A percentile compares a stretch with the other conserved stretches of the same genome.
phyloP scores from a whole-genome alignment of 148 eudicot species.

The Cornus controversa region DNA sequence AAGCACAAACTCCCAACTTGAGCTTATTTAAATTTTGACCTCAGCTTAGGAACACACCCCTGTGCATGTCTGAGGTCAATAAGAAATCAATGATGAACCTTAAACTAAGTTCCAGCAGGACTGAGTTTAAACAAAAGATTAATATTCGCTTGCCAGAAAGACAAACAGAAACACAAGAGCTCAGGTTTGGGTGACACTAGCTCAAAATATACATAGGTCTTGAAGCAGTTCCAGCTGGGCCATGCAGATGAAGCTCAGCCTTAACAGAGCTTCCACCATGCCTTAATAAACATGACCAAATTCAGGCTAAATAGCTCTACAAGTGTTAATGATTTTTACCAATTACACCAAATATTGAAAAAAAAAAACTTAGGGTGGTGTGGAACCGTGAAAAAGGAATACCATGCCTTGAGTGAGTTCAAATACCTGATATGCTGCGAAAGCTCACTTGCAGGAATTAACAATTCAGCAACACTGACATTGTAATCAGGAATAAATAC shows the following conservation, averaged over 20 bases:
- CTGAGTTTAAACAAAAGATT: neutral
- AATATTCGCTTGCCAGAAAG: neutral
- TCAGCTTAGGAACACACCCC: neutral
- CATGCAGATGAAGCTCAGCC: neutral
- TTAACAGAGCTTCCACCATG: neutral
- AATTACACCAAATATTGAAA: too few species aligned
- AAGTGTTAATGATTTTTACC: neutral
- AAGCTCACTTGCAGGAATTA: constrained; percentile 94
- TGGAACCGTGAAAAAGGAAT: neutral
- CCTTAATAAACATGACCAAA: neutral
- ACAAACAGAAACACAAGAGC: neutral
- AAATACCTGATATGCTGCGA: constrained; percentile 94
- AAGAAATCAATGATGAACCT: constrained; percentile 1
- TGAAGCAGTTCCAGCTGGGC: neutral
- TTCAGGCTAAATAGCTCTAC: neutral
- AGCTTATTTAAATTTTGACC: neutral
- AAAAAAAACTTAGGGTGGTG: neutral
- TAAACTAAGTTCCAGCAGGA: neutral
- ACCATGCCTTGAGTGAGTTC: neutral
- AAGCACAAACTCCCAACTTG: neutral
- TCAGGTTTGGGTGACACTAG: neutral
- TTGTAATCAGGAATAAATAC: constrained; percentile 96
- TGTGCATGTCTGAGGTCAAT: neutral
- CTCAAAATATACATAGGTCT: neutral
- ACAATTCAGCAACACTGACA: constrained; percentile 91